These are phyloP conservation scores for Macrophomina phaseolina DNA, from an alignment of 2,329 filamentous ascomycete genomes.

Conservation along the genomic window DNA sequence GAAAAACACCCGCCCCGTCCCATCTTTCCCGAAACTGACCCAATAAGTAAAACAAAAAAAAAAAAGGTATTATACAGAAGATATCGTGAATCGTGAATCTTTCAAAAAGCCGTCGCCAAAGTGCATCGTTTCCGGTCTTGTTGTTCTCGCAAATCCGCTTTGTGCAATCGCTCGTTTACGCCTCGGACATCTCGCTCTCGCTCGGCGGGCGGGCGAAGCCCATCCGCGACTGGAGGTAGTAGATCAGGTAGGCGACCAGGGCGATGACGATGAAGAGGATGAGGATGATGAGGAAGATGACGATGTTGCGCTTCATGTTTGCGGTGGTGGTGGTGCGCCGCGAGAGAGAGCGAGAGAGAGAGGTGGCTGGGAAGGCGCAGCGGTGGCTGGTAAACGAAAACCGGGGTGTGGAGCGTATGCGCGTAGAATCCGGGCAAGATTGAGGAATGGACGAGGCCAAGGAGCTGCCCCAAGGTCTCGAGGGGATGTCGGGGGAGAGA, in stretches of 20 bases:
- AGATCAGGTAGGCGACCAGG: constrained; percentile 56
- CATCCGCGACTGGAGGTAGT: constrained; percentile 54
- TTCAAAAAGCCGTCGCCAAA: neutral
- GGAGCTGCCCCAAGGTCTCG: neutral
- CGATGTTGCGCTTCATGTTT: constrained; percentile 58
- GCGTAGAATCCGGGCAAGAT: too few species aligned
- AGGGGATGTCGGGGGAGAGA: neutral
- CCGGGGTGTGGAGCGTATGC: too few species aligned
- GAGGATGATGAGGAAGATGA: constrained; percentile 60
- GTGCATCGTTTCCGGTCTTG: too few species aligned
- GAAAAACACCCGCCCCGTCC: neutral
- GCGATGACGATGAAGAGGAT: constrained; percentile 59
- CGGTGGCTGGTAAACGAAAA: neutral
- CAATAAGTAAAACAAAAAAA: neutral
- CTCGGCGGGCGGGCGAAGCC: constrained; percentile 28
- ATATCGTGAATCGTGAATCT: neutral
- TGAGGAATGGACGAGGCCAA: neutral
- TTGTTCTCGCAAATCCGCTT: too few species aligned
- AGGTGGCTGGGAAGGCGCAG: neutral
- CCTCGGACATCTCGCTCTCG: constrained; percentile 42
- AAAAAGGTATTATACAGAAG: neutral
- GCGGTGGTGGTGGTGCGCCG: neutral
- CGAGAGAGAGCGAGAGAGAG: neutral
- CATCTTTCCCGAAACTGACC: neutral
- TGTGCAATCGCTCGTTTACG: constrained; percentile 4